These are phyloP conservation scores for Euphorbia schlechtendalii DNA, from an alignment of 441 rosid genomes.

Conservation along the genomic window DNA sequence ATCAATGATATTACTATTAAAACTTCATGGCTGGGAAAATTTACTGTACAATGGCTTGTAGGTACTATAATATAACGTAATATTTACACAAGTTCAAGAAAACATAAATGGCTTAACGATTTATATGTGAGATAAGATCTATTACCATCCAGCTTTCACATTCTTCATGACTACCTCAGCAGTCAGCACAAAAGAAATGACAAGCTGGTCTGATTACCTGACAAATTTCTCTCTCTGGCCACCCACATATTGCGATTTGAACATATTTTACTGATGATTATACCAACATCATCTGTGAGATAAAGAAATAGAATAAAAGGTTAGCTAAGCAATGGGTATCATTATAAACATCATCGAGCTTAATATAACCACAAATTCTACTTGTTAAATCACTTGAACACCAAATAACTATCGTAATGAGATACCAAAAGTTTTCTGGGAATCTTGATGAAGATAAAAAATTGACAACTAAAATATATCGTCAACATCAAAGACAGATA, in stretches of 20 bases:
- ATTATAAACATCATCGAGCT: not conserved
- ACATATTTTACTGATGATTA: conserved; percentile 49
- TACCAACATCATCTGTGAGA: conserved; percentile 45
- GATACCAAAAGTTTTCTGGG: not conserved
- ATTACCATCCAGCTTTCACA: conserved; percentile 6
- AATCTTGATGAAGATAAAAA: not conserved
- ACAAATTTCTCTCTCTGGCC: conserved; percentile 85
- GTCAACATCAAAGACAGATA: not conserved
- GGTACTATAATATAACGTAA: not conserved
- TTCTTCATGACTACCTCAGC: conserved; percentile 6
- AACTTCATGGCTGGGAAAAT: not conserved
- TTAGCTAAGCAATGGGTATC: not conserved
- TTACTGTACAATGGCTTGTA: not conserved
- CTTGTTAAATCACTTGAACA: not conserved
- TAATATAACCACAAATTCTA: not conserved
- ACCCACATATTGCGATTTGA: conserved; percentile 58
- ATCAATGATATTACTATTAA: not conserved
- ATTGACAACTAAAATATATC: not conserved
- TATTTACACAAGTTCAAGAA: not conserved
- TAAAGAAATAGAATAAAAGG: not conserved
- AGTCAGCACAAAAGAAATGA: not conserved
- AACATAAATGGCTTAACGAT: not conserved
- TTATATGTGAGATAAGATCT: conserved; percentile 8
- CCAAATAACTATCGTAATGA: not conserved
- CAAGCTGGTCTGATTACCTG: conserved; percentile 43